These are phyloP conservation scores for Cladosporium velox DNA, from an alignment of 2,329 filamentous ascomycete genomes.

Conservation along the genomic window DNA sequence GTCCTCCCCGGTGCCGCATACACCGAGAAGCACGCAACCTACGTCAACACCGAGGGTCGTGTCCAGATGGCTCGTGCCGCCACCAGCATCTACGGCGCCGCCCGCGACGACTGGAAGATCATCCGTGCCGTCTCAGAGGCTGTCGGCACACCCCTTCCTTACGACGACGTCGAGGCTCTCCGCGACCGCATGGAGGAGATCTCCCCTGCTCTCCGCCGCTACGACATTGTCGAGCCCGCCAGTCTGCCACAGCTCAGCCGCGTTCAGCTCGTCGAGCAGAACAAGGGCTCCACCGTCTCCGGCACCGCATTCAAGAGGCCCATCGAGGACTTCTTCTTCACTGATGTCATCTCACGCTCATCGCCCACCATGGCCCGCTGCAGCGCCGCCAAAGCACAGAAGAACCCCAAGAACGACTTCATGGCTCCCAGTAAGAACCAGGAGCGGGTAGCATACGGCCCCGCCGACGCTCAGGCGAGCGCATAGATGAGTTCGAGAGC, in stretches of 20 bases:
- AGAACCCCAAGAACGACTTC: constrained; percentile 53
- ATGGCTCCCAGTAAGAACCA: constrained; percentile 47
- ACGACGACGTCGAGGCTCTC: constrained; percentile 86
- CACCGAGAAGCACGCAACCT: constrained; percentile 94
- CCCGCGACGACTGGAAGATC: constrained; percentile 98
- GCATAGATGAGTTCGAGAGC: background rate
- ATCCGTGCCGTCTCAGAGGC: constrained; percentile 91
- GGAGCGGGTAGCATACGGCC: constrained; percentile 15
- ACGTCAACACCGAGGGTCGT: constrained; percentile 96
- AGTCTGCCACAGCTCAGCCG: constrained; percentile 73
- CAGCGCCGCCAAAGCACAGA: constrained; percentile 80
- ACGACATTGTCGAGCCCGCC: constrained; percentile 86
- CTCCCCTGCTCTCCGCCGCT: constrained; percentile 82
- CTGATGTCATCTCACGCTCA: constrained; percentile 93
- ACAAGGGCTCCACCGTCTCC: constrained; percentile 78
- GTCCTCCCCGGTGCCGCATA: constrained; percentile 93
- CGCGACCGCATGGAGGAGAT: constrained; percentile 95
- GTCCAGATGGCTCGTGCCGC: constrained; percentile 92
- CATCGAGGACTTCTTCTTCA: constrained; percentile 98
- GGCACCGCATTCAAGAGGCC: constrained; percentile 77
- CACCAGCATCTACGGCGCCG: constrained; percentile 82
- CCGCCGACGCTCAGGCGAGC: constrained; percentile 9
- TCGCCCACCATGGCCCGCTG: constrained; percentile 98
- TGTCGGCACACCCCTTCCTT: constrained; percentile 80
- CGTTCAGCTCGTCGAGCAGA: constrained; percentile 93